Evolutionary conservation across 169 alveolate genomes (phyloP).

Genomic region (Cryptosporidium meleagridis): DNA sequence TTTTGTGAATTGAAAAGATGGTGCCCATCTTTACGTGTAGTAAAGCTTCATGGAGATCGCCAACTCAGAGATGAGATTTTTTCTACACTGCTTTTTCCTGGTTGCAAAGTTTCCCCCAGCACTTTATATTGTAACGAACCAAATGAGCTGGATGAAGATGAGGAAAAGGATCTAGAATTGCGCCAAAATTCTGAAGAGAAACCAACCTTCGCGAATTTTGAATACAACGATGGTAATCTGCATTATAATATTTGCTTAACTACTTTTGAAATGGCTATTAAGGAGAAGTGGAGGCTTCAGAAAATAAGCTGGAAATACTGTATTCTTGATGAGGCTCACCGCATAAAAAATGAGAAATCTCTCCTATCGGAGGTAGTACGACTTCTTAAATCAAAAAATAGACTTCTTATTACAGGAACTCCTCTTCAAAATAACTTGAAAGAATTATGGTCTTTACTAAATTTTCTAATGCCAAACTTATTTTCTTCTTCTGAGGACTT

Average conservation of each 20-base stretch:
- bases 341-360: constrained; percentile 90
- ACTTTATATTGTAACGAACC: neutral
- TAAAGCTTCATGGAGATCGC: constrained; percentile 87
- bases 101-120: constrained; percentile 32
- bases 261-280: constrained; percentile 88
- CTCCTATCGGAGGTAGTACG: constrained; percentile 84
- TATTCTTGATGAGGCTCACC: constrained; percentile 92
- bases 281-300: constrained; percentile 81
- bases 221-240: constrained; percentile 59
- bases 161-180: neutral
- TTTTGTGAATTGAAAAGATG: constrained; percentile 86
- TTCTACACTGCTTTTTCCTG: constrained; percentile 78
- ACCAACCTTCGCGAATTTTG: constrained; percentile 58
- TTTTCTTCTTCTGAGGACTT: constrained; percentile 88
- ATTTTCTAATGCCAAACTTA: constrained; percentile 89
- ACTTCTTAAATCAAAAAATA: constrained; percentile 85
- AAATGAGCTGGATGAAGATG: constrained; percentile 11
- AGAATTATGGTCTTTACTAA: constrained; percentile 90
- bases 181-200: neutral
- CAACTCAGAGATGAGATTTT: constrained; percentile 88
- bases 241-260: constrained; percentile 89
- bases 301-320: constrained; percentile 86
- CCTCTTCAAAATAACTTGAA: constrained; percentile 91
- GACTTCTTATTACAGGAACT: constrained; percentile 91
- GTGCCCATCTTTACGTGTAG: constrained; percentile 87